Base-by-base conservation (phyloP, 2,329 filamentous ascomycete species). In the Niveomyces coronatus region DNA sequence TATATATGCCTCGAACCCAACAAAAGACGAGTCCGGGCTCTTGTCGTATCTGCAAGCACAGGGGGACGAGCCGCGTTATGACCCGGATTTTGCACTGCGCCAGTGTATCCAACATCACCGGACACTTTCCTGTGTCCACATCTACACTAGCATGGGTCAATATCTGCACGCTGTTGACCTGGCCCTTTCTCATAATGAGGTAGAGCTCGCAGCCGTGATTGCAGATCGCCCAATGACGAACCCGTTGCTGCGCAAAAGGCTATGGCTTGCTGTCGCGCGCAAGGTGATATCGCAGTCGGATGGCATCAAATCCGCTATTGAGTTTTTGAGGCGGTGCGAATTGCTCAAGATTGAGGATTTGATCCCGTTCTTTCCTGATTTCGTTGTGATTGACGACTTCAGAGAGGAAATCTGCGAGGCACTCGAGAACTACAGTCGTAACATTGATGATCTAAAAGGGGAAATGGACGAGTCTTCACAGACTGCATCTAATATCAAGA, bases 311-410 rank as follows among this genome's bases (percentile, higher is more conserved):
- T 74, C 82, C 22, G 91, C 91, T 3, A 94, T 98, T 48, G 85
- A 93, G 44, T 95, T 98, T 53, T 71, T 96, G 10, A 85, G 86
- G 49, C 80, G 86, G 9, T 95, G 89, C 56, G 87, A 95, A 44
- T 70, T 96, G 10, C 74, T 98, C 34, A 82, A 83, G 45, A 98
- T 98, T 46, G 91, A 98, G 62, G 91, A 98, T 53, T 64, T 98
- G 20, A 96, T 98, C 28, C 91, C 91, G 0, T 95, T 98, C 67
- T 98, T 98, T 63, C 91, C 91, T 0, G 91, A 98, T 57, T 98
- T 98, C 55, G 87, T 96, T 17, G 84, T 96, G 36, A 96, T 98
- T 45, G 91, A 98, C 55, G 91, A 96, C 58, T 98, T 98, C 71
- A 95, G 96, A 56, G 88, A 96, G 46, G 91, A 98, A 57, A 96